Evolutionary conservation across 106 monocot genomes (phyloP).

Genomic region (Agapanthus africanus): DNA sequence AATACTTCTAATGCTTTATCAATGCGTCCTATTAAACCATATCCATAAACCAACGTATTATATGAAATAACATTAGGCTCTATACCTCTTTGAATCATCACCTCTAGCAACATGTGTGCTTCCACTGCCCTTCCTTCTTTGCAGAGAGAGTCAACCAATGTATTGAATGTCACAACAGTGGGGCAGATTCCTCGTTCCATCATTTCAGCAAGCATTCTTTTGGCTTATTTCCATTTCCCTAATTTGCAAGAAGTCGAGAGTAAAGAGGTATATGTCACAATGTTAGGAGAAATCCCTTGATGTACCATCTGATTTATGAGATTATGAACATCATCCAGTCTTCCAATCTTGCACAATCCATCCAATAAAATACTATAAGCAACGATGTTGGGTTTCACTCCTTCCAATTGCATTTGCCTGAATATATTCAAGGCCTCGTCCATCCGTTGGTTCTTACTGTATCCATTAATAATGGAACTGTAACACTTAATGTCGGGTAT

Average conservation of each 20-base stretch:
- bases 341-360: conserved; percentile 8
- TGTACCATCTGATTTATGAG: conserved; percentile 24
- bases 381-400: conserved; percentile 21
- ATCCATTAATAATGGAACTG: neutral
- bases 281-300: conserved; percentile 14
- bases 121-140: conserved; percentile 15
- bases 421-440: conserved; percentile 25
- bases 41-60: conserved; percentile 14
- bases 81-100: conserved; percentile 10
- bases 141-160: conserved; percentile 10
- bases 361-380: conserved; percentile 28
- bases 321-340: conserved; percentile 11
- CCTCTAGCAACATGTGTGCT: conserved; percentile 12
- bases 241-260: neutral
- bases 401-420: conserved; percentile 20
- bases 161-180: conserved; percentile 14
- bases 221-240: neutral
- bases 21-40: conserved; percentile 5
- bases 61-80: conserved; percentile 14
- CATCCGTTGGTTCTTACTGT: conserved; percentile 14
- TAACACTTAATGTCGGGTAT: neutral
- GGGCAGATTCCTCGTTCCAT: neutral
- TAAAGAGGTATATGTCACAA: neutral
- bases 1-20: conserved; percentile 11
- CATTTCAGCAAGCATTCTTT: neutral